These are phyloP conservation scores for Copromyces sp. DNA, from an alignment of 495 filamentous ascomycete species.

Conservation along the genomic window DNA sequence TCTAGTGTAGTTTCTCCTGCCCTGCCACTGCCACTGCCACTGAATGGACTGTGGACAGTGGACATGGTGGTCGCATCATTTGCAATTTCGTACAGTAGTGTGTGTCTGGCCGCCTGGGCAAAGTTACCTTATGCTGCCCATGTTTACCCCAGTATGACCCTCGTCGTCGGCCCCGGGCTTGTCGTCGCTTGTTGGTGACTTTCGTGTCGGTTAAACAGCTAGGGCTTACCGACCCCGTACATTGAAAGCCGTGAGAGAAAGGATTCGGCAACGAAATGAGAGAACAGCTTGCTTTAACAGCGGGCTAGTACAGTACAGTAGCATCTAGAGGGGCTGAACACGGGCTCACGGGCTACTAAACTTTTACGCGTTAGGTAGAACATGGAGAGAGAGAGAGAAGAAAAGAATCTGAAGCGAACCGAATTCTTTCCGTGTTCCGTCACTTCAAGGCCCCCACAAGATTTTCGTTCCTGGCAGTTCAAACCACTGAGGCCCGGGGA, in stretches of 20 bases:
- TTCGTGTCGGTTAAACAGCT: background rate
- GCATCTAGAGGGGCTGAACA: background rate
- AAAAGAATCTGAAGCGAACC: background rate
- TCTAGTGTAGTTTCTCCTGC: background rate
- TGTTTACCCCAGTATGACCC: background rate
- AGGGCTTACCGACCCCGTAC: background rate
- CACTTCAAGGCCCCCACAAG: background rate
- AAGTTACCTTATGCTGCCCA: background rate
- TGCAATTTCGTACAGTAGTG: background rate
- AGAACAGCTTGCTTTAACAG: background rate
- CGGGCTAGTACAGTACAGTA: background rate
- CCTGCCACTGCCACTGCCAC: background rate
- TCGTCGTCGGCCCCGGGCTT: background rate
- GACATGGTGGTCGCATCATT: background rate
- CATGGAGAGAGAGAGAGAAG: too few relatives aligned
- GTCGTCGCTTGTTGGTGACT: background rate
- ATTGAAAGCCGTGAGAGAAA: background rate
- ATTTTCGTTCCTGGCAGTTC: background rate
- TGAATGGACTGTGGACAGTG: background rate
- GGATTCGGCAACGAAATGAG: background rate
- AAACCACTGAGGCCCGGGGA: background rate
- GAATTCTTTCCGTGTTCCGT: too few relatives aligned
- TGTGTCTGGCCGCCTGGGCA: background rate
- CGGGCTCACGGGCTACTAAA: background rate
- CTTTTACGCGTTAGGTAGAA: background rate